Conservation (phyloP, 148 eudicot species). For the Rhododendron ferrugineum region DNA sequence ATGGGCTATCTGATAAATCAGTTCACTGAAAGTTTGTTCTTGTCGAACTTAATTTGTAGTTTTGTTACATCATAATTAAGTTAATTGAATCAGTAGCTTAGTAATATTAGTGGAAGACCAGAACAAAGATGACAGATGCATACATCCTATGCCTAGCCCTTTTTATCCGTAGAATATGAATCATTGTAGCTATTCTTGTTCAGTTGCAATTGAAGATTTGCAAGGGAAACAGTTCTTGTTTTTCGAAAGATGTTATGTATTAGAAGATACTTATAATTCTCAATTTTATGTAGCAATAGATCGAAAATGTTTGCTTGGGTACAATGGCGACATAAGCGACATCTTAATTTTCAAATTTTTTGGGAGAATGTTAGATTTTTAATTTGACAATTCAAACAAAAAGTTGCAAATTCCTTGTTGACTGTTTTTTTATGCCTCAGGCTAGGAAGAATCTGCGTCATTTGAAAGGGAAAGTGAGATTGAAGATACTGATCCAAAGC, state of each 20-base stretch:
- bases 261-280: background rate
- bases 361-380: background rate
- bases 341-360: background rate
- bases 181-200: background rate
- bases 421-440: slow-evolving; percentile 24
- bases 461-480: slow-evolving; percentile 53
- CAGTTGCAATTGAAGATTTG: background rate
- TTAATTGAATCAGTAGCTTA: background rate
- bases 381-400: background rate
- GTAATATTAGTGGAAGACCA: background rate
- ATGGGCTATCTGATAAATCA: background rate
- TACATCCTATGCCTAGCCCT: background rate
- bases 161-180: background rate
- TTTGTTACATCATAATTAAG: background rate
- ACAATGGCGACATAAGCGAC: background rate
- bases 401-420: background rate
- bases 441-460: slow-evolving; percentile 58
- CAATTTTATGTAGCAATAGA: background rate
- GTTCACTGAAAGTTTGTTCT: background rate
- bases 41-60: background rate
- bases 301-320: background rate
- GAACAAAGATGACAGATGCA: background rate
- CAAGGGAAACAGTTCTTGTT: background rate
- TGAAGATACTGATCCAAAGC: slow-evolving; percentile 47
- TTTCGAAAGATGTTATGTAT: background rate